A percentile compares a stretch with the other conserved stretches of the same genome.
Conservation (phyloP, 495 filamentous ascomycete species). For the Cenococcum geophilum region DNA sequence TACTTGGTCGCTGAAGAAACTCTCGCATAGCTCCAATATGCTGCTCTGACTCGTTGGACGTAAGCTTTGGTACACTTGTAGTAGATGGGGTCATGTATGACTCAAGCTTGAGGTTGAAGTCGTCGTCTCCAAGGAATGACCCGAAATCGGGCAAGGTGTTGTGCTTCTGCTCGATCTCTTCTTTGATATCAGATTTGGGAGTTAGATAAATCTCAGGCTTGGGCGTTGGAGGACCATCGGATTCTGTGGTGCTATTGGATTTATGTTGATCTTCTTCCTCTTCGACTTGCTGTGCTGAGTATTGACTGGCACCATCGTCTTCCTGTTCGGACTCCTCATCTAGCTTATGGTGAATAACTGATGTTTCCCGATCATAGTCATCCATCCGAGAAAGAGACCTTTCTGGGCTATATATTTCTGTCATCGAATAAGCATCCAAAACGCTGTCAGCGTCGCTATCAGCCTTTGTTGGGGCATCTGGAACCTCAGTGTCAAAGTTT, state of each 20-base stretch:
- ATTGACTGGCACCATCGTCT: slow-evolving; percentile 37
- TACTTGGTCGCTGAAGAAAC: slow-evolving; percentile 53
- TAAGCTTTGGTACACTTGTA: slow-evolving; percentile 30
- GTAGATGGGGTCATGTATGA: slow-evolving; percentile 49
- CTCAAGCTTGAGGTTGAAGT: slow-evolving; percentile 48
- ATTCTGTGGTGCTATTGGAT: slow-evolving; percentile 25
- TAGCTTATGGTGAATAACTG: slow-evolving; percentile 38
- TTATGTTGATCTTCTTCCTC: slow-evolving; percentile 24
- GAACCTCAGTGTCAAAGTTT: slow-evolving; percentile 49
- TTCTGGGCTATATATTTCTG: slow-evolving; percentile 51
- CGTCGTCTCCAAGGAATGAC: slow-evolving; percentile 42
- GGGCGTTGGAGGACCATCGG: slow-evolving; percentile 32
- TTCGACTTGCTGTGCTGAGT: slow-evolving; percentile 31
- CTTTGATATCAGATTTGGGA: slow-evolving; percentile 12
- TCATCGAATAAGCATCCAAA: slow-evolving; percentile 63
- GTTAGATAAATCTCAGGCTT: slow-evolving; percentile 18
- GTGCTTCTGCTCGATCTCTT: slow-evolving; percentile 10
- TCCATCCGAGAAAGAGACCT: slow-evolving; percentile 29
- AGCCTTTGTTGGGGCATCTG: slow-evolving; percentile 60
- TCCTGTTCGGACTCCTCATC: slow-evolving; percentile 26
- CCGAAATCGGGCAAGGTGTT: slow-evolving; percentile 45
- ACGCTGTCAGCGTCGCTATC: slow-evolving; percentile 52
- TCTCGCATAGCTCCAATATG: slow-evolving; percentile 49
- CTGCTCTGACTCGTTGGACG: slow-evolving; percentile 36
- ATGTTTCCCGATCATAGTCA: slow-evolving; percentile 35